Evolutionary conservation across 306 rosid genomes (phyloP).

Genomic region (Delonix regia): DNA sequence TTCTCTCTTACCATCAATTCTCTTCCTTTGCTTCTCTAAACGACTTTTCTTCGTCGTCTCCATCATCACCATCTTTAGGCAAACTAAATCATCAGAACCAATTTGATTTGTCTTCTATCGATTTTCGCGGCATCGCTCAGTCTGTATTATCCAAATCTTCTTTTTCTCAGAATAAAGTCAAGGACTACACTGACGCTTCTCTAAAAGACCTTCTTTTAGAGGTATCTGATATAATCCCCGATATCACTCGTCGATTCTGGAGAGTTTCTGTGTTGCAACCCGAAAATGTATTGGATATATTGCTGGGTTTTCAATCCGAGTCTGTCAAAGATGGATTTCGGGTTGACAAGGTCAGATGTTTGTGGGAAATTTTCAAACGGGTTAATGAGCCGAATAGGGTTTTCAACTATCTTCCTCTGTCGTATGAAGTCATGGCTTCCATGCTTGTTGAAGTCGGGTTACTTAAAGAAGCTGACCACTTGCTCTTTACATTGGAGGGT

Average conservation of each 20-base stretch:
- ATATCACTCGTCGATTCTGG: conserved; percentile 63
- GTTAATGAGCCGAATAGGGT: conserved; percentile 37
- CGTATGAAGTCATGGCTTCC: conserved; percentile 70
- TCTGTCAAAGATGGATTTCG: conserved; percentile 39
- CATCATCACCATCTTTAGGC: neutral
- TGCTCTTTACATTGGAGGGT: conserved; percentile 56
- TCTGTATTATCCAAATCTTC: conserved; percentile 49
- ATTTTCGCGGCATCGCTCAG: conserved; percentile 55
- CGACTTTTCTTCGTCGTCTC: neutral
- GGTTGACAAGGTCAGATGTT: conserved; percentile 60
- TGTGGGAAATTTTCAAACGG: conserved; percentile 71
- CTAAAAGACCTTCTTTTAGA: conserved; percentile 58
- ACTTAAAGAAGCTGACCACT: conserved; percentile 62
- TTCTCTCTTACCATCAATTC: conserved; percentile 17
- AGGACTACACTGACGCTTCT: conserved; percentile 45
- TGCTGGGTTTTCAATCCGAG: conserved; percentile 58
- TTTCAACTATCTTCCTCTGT: conserved; percentile 51
- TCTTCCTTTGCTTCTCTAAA: conserved; percentile 22
- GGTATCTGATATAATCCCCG: conserved; percentile 63
- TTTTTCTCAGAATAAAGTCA: conserved; percentile 33
- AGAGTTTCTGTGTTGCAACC: conserved; percentile 55
- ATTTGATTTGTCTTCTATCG: conserved; percentile 31
- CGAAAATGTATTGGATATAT: conserved; percentile 55
- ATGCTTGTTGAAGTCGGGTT: conserved; percentile 65
- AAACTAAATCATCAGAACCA: conserved; percentile 28